Evolutionary conservation across 2,329 filamentous ascomycete species (phyloP), one percentile per base, ranked within the genome.

Genomic region (Hymenotorrendiella dingleyae): DNA sequence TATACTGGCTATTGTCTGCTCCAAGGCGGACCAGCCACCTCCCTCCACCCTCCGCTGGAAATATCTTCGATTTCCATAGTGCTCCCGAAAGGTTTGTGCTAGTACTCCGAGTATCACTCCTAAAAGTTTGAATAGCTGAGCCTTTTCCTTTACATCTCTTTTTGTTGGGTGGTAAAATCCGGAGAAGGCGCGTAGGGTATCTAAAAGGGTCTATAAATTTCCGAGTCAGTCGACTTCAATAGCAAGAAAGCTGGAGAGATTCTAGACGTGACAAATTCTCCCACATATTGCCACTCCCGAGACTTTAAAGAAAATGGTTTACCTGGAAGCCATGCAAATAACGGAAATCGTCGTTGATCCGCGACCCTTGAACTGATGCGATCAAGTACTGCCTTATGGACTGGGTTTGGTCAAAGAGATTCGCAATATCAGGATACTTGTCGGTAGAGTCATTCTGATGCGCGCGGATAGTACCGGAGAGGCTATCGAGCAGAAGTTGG

Each of bases 31-130:
- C 82, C 88, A 94, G 3, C 91, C 89, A 43, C 82, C 85, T 17
- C 78, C 81, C 45, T 86, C 77, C 22, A 94, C 79, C 52, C 80
- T 74, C 53, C 80, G 82, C 45, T 80, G 77, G 62, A 97, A 97
- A 67, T 91, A 96, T 54, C 86, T 79, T 57, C 83, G 78, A 65
- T 97, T 98, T 16, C 90, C 91, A 35, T 83, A 74, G 63, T 97
- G 89, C 34, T 80, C 80, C 41, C 80, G 77, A 52, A 98, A 74
- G 27, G 56, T 53, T 43, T 61, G 53, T 1, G 85, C 82, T 21
- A 97, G 67, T 11, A 93, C 78, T 23, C 79, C 79, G 28, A 93
- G 69, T n/a, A 84, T 74, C 7, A 74, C 74, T 56, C 88, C 78
- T 14, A 94, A 68, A 14, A 91, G 68, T 46, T 77, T 73, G 57